Base-by-base conservation (phyloP, 345 rosid genomes). In the Citropsis articulata region DNA sequence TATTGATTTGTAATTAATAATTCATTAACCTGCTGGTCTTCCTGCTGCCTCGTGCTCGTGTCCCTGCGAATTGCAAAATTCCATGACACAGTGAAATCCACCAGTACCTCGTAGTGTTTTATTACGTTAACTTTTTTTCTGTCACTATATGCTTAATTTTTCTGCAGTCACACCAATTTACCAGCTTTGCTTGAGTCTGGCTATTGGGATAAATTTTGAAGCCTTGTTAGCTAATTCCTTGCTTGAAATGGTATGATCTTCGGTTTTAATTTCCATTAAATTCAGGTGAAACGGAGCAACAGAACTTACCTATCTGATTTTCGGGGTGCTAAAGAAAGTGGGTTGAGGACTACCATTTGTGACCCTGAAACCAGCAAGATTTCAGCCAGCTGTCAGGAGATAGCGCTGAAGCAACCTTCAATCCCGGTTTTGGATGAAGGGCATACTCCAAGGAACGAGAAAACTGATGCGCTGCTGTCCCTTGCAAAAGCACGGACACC, bases 361-460 rank as follows among this genome's bases (percentile, higher is more conserved):
- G 97, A 93, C 53, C 75, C 76, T 71, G 86, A 74, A 28, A 79
- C 84, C 45, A 85, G 77, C 78, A 67, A 63, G 2, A 66, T 74
- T 0, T 71, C 90, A 12, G 60, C 42, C 38, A 66, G 79, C 42
- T 95, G 96, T 74, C 94, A 88, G 73, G 86, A 88, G 83, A 89
- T 92, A 18, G 75, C 92, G 84, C 90, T 93, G 7, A 86, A 84
- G 82, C 82, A 75, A 71, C 99, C 99, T 16, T 81, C 93, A 6
- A 83, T 95, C 85, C 86, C 93, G 35, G 92, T 93, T 69, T 82
- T 93, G 78, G 99, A 93, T 67, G 99, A 95, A 68, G 98, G 96
- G 38, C 96, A 92, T 79, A 87, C 94, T 8, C 97, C 96, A 3
- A 89, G 98, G 86, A 95, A 91, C 4, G 93, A 92, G 63, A 84